phyloP scores from a whole-genome alignment of 495 filamentous ascomycete genomes.

The Chaetomium cochliodes region DNA sequence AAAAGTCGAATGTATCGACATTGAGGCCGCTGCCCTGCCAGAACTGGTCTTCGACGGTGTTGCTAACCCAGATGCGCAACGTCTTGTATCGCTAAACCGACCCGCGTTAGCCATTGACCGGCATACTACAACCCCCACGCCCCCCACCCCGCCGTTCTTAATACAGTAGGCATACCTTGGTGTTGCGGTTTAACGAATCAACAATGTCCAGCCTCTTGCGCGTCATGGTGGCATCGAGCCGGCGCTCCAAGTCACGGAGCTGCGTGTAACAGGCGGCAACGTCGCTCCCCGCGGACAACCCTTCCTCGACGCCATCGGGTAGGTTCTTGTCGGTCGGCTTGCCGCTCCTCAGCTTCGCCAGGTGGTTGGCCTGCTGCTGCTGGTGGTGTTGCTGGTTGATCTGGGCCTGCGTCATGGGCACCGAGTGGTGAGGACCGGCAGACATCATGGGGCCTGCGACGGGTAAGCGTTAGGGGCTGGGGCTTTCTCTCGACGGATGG shows the following conservation, averaged over 20 bases:
- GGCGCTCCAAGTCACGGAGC: conserved; percentile 82
- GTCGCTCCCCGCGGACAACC: conserved; percentile 65
- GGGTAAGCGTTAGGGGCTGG: conserved; percentile 11
- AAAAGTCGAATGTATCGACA: conserved; percentile 72
- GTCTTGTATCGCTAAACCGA: conserved; percentile 65
- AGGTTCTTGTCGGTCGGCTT: conserved; percentile 94
- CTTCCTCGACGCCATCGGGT: conserved; percentile 81
- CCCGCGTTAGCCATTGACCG: conserved; percentile 1
- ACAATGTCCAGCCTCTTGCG: conserved; percentile 88
- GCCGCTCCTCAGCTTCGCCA: conserved; percentile 70
- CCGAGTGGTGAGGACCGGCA: conserved; percentile 36
- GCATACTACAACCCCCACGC: no score
- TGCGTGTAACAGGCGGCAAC: conserved; percentile 77
- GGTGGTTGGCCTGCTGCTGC: conserved; percentile 57
- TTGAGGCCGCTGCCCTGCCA: conserved; percentile 75
- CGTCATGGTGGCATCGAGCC: conserved; percentile 90
- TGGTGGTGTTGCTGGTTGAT: conserved; percentile 57
- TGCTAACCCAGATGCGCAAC: conserved; percentile 91
- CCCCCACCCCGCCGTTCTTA: background rate
- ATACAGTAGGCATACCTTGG: conserved; percentile 55
- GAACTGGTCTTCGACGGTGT: conserved; percentile 89
- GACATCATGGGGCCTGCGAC: conserved; percentile 37
- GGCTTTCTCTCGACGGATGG: background rate
- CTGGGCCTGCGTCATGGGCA: conserved; percentile 58
- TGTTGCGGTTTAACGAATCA: conserved; percentile 74